Evolutionary conservation across 805 yeast species (phyloP).

Genomic region (Candida nonsorbophila): DNA sequence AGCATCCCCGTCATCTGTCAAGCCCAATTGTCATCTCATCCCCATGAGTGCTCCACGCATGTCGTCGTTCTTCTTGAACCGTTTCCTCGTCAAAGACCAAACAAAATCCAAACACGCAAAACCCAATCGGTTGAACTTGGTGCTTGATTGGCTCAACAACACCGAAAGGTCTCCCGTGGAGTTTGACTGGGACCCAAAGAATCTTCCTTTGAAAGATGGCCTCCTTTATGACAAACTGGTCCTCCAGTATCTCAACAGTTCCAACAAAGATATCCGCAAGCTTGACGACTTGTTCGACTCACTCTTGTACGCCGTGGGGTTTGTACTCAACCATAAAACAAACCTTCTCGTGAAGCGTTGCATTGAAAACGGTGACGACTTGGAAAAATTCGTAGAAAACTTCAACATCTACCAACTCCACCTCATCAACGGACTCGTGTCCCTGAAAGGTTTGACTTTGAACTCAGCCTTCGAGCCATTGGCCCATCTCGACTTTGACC

Average conservation of each 20-base stretch:
- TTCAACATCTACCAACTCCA: conserved; percentile 14
- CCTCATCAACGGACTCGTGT: conserved; percentile 10
- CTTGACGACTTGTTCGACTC: conserved; percentile 39
- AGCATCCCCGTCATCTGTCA: too few relatives aligned
- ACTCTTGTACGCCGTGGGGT: conserved; percentile 27
- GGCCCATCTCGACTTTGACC: too few relatives aligned
- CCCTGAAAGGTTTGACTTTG: conserved; percentile 9
- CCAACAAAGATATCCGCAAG: conserved; percentile 17
- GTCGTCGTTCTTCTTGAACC: conserved; percentile 34
- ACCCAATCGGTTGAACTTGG: too few relatives aligned
- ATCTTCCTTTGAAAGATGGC: too few relatives aligned
- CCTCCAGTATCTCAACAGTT: conserved; percentile 3
- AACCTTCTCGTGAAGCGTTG: conserved; percentile 10
- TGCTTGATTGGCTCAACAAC: too few relatives aligned
- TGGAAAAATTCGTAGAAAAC: conserved; percentile 18
- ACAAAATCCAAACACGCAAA: conserved; percentile 8
- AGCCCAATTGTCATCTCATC: too few relatives aligned
- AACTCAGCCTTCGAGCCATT: conserved; percentile 3
- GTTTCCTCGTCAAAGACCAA: conserved; percentile 19
- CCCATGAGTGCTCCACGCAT: conserved; percentile 32
- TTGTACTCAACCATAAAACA: conserved; percentile 16
- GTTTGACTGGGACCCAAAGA: too few relatives aligned
- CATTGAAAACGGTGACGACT: conserved; percentile 13
- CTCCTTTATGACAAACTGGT: conserved; percentile 1
- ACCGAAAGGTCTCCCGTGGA: too few relatives aligned